Evolutionary conservation across 192 early-diverging fungal species (phyloP), one percentile per base, ranked within the genome.

Genomic region (Chytriomyces confervae): DNA sequence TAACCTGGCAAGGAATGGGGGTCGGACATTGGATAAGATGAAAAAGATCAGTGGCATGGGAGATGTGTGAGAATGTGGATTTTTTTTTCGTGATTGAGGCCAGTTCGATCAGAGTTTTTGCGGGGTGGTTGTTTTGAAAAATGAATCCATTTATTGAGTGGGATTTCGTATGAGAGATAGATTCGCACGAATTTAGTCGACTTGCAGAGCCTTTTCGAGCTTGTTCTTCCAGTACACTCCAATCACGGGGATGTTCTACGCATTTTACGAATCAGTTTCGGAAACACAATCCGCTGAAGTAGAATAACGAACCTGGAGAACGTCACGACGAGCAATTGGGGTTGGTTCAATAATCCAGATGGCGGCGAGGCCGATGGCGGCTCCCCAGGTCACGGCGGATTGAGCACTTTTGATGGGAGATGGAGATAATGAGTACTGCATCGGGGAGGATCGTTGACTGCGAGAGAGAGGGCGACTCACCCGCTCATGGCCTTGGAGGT

Each of bases 191-290:
- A 45, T 68, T 78, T 72, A 78, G 62, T 78, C 77, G 44, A 78
- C 77, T 23, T 65, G 76, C 20, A 69, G 78, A 29, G 62, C 64
- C 24, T 67, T 81, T 13, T 82, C 83, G 11, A 86, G 62, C 80
- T 86, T 86, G 62, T 80, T 70, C 68, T 84, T 66, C 86, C 86
- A 87, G 81, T 67, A 85, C 0, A 23, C 61, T 18, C 86, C 86
- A 16, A 85, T 78, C 61, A 84, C 78, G 47, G 86, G 86, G 27
- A 87, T 57, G 57, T 87, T 80, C 50, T 71, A 53, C 6, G 29
- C 9, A 57, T 5, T 10, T 16, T 23, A 24, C 48, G n/a, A 11
- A 70, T 65, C 7, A 65, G 23, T 51, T 27, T 57, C 10, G 0
- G 0, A 57, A 16, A 10, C 51, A 57, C 51, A 57, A 57, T n/a